Evolutionary conservation across 257 asterid genomes (phyloP), one percentile per base, ranked within the genome.

Genomic region (Fraxinus pennsylvanica): DNA sequence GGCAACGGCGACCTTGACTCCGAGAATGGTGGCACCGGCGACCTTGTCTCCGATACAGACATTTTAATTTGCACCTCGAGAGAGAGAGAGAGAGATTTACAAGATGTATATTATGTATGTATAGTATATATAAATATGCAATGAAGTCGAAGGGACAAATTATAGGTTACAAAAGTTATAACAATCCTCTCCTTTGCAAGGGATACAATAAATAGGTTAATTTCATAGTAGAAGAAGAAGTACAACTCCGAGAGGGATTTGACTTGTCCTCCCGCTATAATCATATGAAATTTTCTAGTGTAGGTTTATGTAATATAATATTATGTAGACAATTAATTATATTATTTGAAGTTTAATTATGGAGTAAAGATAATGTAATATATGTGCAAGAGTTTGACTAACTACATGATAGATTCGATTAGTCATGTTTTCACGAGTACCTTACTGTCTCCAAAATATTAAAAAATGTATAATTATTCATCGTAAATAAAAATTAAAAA

Each of bases 41-140:
- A 87, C 68, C 86, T 78, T 77, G 83, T 54, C 17, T 41, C 86
- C 0, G 82, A 82, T 7, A 84, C 71, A 0, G 91, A 47, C 90
- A 87, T 88, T 27, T 73, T 8, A 39, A 39, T 39, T 84, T 36
- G 66, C 76, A 39, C 41, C 19, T 27, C 25, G 35, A 61, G 57
- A 30, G 43, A 39, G 5, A 3, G 74, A 72, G 76, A 74, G 69
- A 74, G 76, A 17, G 65, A 21, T 17, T 47, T 47, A 13, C 54
- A 4, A 14, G 59, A 17, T 5, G 63, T 52, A 13, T 17, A 54
- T n/a, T n/a, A 5, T 57, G 66, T 52, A 1, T 57, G 66, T n/a
- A 15, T 50, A 3, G 25, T 52, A 17, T n/a, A 57, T 57, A 57
- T 57, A 57, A 15, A 10, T 52, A 15, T 52, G 9, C 21, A 9